These are phyloP conservation scores for Ganoderma lingzhi DNA, from an alignment of 1,284 basidiomycete species.

Conservation along the genomic window DNA sequence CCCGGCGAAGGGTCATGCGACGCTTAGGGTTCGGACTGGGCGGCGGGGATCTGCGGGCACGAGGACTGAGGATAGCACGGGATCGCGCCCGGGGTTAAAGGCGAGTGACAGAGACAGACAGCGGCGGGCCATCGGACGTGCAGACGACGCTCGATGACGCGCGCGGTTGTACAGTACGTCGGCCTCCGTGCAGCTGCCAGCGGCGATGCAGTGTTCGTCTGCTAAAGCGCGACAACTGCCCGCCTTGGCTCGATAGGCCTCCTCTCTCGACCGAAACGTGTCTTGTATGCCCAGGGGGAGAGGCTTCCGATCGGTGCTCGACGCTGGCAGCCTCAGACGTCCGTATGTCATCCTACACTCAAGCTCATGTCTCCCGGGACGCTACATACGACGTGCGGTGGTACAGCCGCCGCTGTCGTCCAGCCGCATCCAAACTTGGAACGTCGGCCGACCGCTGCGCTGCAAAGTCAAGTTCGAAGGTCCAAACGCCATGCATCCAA, in stretches of 20 bases:
- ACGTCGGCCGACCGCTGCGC: background rate
- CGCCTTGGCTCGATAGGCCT: background rate
- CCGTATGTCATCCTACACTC: background rate
- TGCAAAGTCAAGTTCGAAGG: background rate
- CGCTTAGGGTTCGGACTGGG: background rate
- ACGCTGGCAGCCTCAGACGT: background rate
- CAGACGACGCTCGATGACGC: slow-evolving; percentile 1
- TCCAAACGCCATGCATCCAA: slow-evolving; percentile 2
- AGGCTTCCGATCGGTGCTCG: background rate
- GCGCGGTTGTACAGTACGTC: background rate
- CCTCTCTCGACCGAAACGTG: background rate
- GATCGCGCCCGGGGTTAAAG: background rate
- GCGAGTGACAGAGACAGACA: background rate
- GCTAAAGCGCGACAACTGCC: background rate
- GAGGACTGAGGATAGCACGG: background rate
- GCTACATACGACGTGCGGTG: background rate
- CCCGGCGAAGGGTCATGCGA: background rate
- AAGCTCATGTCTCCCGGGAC: background rate
- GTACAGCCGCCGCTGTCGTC: background rate
- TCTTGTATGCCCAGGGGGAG: background rate
- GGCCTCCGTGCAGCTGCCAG: background rate
- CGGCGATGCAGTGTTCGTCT: background rate
- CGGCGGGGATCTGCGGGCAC: background rate
- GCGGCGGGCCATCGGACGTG: background rate
- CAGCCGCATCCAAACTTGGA: background rate